Conservation (phyloP, 1,139 yeast genomes). For the Pichia sp. region DNA sequence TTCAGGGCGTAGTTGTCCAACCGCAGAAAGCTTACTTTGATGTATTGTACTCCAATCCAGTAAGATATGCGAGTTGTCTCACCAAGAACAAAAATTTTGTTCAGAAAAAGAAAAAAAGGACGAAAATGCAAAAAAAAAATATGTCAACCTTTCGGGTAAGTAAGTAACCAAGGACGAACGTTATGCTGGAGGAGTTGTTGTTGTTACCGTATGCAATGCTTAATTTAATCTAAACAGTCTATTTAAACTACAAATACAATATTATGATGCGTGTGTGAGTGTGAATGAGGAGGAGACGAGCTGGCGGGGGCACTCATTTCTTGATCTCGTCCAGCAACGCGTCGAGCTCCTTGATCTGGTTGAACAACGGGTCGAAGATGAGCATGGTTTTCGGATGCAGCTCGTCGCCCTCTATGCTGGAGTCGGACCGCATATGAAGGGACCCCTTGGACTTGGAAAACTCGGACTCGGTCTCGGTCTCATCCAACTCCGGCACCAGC, state of each 20-base stretch:
- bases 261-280: neutral
- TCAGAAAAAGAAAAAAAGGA: neutral
- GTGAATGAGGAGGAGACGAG: neutral
- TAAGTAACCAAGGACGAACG: neutral
- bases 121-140: neutral
- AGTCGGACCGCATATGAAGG: conserved; percentile 2
- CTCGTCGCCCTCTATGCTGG: neutral
- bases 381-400: conserved; percentile 42
- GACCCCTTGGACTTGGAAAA: conserved; percentile 6
- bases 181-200: no score
- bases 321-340: conserved; percentile 29
- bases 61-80: neutral
- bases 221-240: neutral
- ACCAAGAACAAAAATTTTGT: neutral
- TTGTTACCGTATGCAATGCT: neutral
- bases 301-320: neutral
- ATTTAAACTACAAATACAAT: conserved; percentile 3
- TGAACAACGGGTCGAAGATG: conserved; percentile 47
- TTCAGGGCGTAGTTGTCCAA: no score
- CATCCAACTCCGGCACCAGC: conserved; percentile 2
- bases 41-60: neutral
- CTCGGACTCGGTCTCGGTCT: conserved; percentile 1
- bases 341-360: conserved; percentile 43
- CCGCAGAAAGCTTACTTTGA: no score
- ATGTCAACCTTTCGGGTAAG: neutral